phyloP scores from a whole-genome alignment of 192 early-diverging fungal species.

The Coemansia sp. region DNA sequence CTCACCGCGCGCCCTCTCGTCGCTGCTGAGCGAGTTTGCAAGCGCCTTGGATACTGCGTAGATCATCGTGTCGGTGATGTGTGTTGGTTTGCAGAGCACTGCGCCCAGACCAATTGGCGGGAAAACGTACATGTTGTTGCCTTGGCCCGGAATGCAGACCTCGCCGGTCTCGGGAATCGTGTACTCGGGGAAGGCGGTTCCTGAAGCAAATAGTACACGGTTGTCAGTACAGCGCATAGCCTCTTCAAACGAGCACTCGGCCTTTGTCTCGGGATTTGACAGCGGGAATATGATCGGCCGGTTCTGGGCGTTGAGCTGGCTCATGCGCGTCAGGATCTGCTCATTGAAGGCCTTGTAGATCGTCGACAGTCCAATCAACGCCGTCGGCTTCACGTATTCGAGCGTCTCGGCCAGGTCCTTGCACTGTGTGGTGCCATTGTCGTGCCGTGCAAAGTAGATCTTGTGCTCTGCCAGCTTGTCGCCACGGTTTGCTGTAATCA shows the following conservation, averaged over 20 bases:
- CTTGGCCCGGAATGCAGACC: constrained; percentile 68
- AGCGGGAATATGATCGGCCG: constrained; percentile 85
- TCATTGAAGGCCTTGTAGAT: constrained; percentile 72
- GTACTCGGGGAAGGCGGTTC: constrained; percentile 86
- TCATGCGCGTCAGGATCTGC: constrained; percentile 72
- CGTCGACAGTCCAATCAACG: constrained; percentile 82
- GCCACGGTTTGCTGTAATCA: constrained; percentile 82
- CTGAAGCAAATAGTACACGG: constrained; percentile 1
- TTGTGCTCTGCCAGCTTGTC: constrained; percentile 80
- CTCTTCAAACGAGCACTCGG: constrained; percentile 91
- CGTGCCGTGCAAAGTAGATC: constrained; percentile 77
- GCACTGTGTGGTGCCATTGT: constrained; percentile 78
- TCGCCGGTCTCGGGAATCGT: constrained; percentile 54
- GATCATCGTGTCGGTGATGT: constrained; percentile 79
- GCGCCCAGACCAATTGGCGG: constrained; percentile 88
- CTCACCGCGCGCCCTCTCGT: constrained; percentile 62
- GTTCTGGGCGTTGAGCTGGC: constrained; percentile 55
- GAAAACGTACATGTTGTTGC: constrained; percentile 96
- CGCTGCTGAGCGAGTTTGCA: constrained; percentile 62
- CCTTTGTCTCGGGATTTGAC: constrained; percentile 80
- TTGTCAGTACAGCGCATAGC: constrained; percentile 5
- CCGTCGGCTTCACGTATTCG: constrained; percentile 82
- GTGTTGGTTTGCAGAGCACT: constrained; percentile 66
- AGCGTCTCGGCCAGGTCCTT: constrained; percentile 69
- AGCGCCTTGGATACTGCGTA: constrained; percentile 72